Base-by-base conservation (phyloP, 2,329 filamentous ascomycete species). In the Stagonosporopsis rhizophila region DNA sequence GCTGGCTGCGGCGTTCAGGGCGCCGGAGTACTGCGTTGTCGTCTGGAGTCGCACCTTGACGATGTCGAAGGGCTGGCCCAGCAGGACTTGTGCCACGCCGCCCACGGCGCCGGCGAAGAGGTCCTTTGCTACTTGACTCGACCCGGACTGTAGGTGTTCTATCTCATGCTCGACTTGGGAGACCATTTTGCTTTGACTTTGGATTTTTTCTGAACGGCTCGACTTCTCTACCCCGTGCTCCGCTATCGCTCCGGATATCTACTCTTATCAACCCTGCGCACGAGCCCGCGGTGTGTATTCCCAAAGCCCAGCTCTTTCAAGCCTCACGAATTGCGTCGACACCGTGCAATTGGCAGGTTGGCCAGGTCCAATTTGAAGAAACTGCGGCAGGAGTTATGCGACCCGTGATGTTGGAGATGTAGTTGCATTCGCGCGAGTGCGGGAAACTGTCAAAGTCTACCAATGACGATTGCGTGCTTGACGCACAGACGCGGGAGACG, bases 31-130 rank as follows among this genome's bases (percentile, higher is more conserved):
- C 66, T 91, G 85, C 20, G 84, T 87, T 50, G 89, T 90, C 15
- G 95, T 99, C 78, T 99, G 95, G 44, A 99, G 85, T 52, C 95
- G 91, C 70, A 99, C 95, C 81, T 99, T 99, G 81, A 99, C 89
- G 63, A 66, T 67, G 34, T 69, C 86, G 67, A 89, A 89, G 14
- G 86, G 87, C 76, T 89, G 87, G 62, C 86, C 94, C 64, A 98
- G 84, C 60, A 99, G 80, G 39, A 99, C 95, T 78, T 99, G 95
- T 17, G 95, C 94, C 67, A 98, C 84, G 68, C 95, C 95, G 61
- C 95, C 95, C 7, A 89, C 90, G 57, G 95, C 95, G 34, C 95
- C 95, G 11, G 95, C 87, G 73, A 94, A 90, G 56, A 99, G 82
- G 78, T 99, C 95, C 82, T 98, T 99, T 69, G 88, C 81, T 45